Conservation (phyloP, 768 basidiomycete species). For the Termitomyces bulborhizus region DNA sequence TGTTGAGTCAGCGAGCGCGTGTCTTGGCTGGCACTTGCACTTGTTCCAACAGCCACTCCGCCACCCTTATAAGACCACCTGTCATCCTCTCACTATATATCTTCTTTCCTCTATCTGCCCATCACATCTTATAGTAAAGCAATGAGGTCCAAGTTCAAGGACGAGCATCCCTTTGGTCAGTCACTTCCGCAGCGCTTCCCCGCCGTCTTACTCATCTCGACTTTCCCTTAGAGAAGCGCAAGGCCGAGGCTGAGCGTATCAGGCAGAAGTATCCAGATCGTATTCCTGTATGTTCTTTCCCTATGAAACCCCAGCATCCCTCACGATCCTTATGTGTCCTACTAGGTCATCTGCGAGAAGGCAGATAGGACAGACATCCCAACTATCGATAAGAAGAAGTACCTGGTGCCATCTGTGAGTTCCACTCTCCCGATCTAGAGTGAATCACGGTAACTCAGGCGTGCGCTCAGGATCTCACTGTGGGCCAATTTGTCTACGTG, state of each 20-base stretch:
- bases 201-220: conserved; percentile 28
- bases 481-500: conserved; percentile 98
- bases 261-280: conserved; percentile 98
- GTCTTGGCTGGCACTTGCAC: conserved; percentile 30
- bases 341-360: conserved; percentile 98
- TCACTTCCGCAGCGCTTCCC: conserved; percentile 19
- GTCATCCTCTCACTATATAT: conserved; percentile 1
- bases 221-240: conserved; percentile 81
- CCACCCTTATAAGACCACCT: conserved; percentile 17
- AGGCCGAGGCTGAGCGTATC: conserved; percentile 97
- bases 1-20: conserved; percentile 30
- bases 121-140: conserved; percentile 28
- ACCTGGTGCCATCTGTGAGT: conserved; percentile 92
- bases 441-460: not conserved
- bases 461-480: conserved; percentile 75
- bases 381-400: conserved; percentile 99
- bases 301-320: not conserved
- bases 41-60: conserved; percentile 20
- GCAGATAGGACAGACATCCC: conserved; percentile 98
- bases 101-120: conserved; percentile 3
- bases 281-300: conserved; percentile 71
- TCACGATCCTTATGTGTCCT: conserved; percentile 8
- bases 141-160: conserved; percentile 97
- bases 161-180: conserved; percentile 97
- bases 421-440: conserved; percentile 6